Conservation (phyloP, 2,329 filamentous ascomycete genomes). For the Waltergamsia citrina region DNA sequence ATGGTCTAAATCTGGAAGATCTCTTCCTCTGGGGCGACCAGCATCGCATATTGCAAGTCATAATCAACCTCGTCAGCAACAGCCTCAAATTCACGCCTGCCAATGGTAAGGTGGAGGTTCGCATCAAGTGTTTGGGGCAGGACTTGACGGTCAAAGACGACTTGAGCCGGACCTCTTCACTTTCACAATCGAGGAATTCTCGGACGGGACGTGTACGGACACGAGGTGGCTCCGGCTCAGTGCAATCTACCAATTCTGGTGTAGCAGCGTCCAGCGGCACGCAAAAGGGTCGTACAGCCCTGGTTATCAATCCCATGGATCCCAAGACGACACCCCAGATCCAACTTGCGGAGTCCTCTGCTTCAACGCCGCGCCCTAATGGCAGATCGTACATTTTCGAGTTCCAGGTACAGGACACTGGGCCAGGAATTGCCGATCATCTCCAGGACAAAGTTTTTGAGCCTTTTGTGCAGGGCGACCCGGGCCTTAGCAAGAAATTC, state of each 20-base stretch:
- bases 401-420: constrained; percentile 82
- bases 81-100: constrained; percentile 82
- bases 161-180: constrained; percentile 42
- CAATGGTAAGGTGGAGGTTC: constrained; percentile 65
- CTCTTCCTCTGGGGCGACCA: constrained; percentile 92
- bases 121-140: constrained; percentile 65
- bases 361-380: constrained; percentile 49
- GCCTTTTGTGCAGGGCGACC: constrained; percentile 88
- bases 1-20: constrained; percentile 69
- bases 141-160: constrained; percentile 28
- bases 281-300: constrained; percentile 35
- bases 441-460: constrained; percentile 83
- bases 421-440: constrained; percentile 71
- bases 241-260: constrained; percentile 37
- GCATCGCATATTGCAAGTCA: constrained; percentile 82
- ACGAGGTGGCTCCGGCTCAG: constrained; percentile 37
- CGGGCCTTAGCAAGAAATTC: constrained; percentile 81
- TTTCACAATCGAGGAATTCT: constrained; percentile 39
- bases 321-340: constrained; percentile 39
- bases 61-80: constrained; percentile 89
- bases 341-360: constrained; percentile 42
- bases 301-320: constrained; percentile 55
- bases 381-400: constrained; percentile 67
- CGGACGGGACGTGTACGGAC: constrained; percentile 30
- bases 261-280: neutral